A percentile compares a stretch with the other conserved stretches of the same genome.
These are phyloP conservation scores for Wallacemonas sp. DNA, from an alignment of 208 protist species.

Conservation along the genomic window DNA sequence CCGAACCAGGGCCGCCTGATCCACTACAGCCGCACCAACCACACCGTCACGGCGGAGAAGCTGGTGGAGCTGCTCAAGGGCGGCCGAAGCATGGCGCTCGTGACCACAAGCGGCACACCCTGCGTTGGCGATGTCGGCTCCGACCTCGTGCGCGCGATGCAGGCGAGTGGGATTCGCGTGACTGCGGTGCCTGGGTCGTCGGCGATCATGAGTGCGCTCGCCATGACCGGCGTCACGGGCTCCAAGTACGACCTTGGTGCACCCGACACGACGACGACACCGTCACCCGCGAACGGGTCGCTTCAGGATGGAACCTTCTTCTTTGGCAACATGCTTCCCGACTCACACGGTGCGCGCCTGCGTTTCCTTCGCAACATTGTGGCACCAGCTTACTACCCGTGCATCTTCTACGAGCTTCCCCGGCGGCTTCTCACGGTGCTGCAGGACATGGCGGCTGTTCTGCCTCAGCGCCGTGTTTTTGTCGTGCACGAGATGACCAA, in stretches of 20 bases:
- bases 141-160: slow-evolving; percentile 84
- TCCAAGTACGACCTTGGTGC: slow-evolving; percentile 45
- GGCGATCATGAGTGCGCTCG: slow-evolving; percentile 76
- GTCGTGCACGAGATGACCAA: slow-evolving; percentile 91
- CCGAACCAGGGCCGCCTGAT: slow-evolving; percentile 80
- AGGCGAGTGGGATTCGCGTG: slow-evolving; percentile 74
- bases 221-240: slow-evolving; percentile 66
- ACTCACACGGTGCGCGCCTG: slow-evolving; percentile 61
- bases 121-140: slow-evolving; percentile 85
- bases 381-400: slow-evolving; percentile 58
- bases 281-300: slow-evolving; percentile 13
- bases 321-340: slow-evolving; percentile 85
- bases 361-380: slow-evolving; percentile 68
- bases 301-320: slow-evolving; percentile 82
- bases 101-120: slow-evolving; percentile 87
- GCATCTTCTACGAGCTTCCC: slow-evolving; percentile 91
- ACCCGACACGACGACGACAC: background rate
- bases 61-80: slow-evolving; percentile 84
- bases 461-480: slow-evolving; percentile 73
- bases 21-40: slow-evolving; percentile 82
- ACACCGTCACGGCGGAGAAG: slow-evolving; percentile 58
- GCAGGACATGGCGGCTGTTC: slow-evolving; percentile 76
- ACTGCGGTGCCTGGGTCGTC: slow-evolving; percentile 82
- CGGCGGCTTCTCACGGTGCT: slow-evolving; percentile 74
- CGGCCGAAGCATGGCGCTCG: slow-evolving; percentile 89